phyloP scores from a whole-genome alignment of 2,329 filamentous ascomycete species.

The Penicillium sp. region DNA sequence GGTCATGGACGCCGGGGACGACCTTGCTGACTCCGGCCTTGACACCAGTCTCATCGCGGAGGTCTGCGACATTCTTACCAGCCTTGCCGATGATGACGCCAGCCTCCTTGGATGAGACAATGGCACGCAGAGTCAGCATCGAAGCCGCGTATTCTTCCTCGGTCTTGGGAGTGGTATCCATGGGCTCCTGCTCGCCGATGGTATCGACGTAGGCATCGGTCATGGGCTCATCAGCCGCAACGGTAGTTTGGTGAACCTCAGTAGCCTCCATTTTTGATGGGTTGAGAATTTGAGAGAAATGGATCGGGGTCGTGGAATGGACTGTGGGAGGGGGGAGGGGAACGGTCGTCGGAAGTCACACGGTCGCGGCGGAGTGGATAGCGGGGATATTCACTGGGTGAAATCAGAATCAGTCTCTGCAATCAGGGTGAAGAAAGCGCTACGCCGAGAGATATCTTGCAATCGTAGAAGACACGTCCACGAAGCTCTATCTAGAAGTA shows the following conservation, averaged over 20 bases:
- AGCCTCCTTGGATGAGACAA: conserved; percentile 98
- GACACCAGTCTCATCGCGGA: conserved; percentile 96
- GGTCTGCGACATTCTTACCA: conserved; percentile 95
- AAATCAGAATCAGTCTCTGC: conserved; percentile 17
- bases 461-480: background rate
- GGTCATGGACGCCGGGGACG: conserved; percentile 94
- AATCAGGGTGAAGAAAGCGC: conserved; percentile 19
- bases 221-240: conserved; percentile 63
- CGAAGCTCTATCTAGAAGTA: conserved; percentile 5
- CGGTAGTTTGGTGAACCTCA: conserved; percentile 59
- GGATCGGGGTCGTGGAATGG: conserved; percentile 26
- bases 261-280: conserved; percentile 57
- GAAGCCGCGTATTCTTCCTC: conserved; percentile 96
- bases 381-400: conserved; percentile 16
- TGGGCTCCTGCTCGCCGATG: conserved; percentile 67
- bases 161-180: conserved; percentile 81
- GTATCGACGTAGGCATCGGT: conserved; percentile 66
- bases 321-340: conserved; percentile 17
- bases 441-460: background rate
- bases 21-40: conserved; percentile 99
- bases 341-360: conserved; percentile 16
- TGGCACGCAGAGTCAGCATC: conserved; percentile 91
- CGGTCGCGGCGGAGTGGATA: conserved; percentile 23
- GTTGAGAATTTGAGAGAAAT: conserved; percentile 26
- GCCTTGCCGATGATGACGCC: conserved; percentile 99